Evolutionary conservation across 2,329 filamentous ascomycete genomes (phyloP).

Genomic region (Cercospora zeae-maydis): DNA sequence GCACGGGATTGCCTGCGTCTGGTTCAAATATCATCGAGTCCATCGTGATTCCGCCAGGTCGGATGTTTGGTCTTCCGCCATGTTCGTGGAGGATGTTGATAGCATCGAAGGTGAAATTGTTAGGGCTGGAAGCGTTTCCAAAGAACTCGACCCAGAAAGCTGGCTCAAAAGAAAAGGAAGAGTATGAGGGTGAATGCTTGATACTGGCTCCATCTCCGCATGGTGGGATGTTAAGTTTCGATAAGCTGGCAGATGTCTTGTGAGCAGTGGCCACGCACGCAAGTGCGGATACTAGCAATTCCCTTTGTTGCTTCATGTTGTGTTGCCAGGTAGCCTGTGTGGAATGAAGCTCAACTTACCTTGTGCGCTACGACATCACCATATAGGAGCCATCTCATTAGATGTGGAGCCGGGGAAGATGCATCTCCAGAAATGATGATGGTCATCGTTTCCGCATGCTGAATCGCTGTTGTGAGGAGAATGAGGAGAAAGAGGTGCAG

Average conservation of each 20-base stretch:
- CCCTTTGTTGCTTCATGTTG: not conserved
- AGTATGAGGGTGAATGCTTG: constrained; percentile 27
- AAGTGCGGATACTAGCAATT: not conserved
- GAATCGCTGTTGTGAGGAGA: constrained; percentile 12
- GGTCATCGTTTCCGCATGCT: not conserved
- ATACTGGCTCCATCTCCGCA: constrained; percentile 28
- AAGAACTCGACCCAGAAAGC: constrained; percentile 36
- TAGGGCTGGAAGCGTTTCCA: constrained; percentile 28
- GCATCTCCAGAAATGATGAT: not conserved
- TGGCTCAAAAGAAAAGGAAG: constrained; percentile 33
- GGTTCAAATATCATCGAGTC: constrained; percentile 33
- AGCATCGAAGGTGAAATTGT: constrained; percentile 29
- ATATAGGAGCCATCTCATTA: not conserved
- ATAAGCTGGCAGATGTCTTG: constrained; percentile 1
- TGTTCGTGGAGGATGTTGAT: constrained; percentile 29
- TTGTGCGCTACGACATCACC: not conserved
- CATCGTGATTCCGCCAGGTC: constrained; percentile 34
- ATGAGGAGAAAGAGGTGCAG: constrained; percentile 1
- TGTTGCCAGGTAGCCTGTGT: not conserved
- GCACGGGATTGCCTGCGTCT: constrained; percentile 24
- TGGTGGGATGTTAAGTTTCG: constrained; percentile 16
- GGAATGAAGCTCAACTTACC: not conserved
- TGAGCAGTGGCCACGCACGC: not conserved
- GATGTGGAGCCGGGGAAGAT: constrained; percentile 5
- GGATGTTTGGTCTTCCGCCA: constrained; percentile 29